Conservation (phyloP, 768 basidiomycete genomes). For the Postia placenta region DNA sequence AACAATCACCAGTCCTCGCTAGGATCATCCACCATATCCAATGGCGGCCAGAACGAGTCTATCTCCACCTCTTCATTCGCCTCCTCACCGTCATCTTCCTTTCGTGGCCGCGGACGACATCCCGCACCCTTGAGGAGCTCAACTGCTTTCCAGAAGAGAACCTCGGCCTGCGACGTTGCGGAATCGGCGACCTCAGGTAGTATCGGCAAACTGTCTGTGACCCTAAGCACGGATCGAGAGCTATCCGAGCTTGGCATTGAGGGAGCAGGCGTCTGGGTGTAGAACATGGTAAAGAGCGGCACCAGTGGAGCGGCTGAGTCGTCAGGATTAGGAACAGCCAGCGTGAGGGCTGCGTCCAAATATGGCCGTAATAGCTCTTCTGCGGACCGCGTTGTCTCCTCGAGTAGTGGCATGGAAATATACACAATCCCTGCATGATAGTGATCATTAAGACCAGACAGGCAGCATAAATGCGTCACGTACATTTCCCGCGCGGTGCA, state of each 20-base stretch:
- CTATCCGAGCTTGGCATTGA: too few species aligned
- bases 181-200: conserved; percentile 52
- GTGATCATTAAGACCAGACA: neutral
- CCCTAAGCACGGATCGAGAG: too few species aligned
- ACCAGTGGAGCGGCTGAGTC: conserved; percentile 11
- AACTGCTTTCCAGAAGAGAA: conserved; percentile 44
- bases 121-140: conserved; percentile 20
- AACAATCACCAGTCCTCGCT: conserved; percentile 3
- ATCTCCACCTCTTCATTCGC: conserved; percentile 22
- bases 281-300: conserved; percentile 52
- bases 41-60: conserved; percentile 15
- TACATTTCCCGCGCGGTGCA: conserved; percentile 69
- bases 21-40: conserved; percentile 13
- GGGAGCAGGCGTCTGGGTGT: conserved; percentile 29
- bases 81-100: conserved; percentile 11
- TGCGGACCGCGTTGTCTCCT: conserved; percentile 20
- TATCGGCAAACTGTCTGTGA: conserved; percentile 26
- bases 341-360: conserved; percentile 39
- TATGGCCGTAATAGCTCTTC: conserved; percentile 51
- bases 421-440: conserved; percentile 51
- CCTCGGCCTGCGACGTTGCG: conserved; percentile 51
- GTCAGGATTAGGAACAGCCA: conserved; percentile 10
- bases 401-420: conserved; percentile 43
- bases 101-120: conserved; percentile 20
- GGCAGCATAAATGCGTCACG: conserved; percentile 26